A percentile compares a stretch with the other conserved stretches of the same genome.
phyloP scores from a whole-genome alignment of 2,329 filamentous ascomycete genomes.

The Penicillium sp. region DNA sequence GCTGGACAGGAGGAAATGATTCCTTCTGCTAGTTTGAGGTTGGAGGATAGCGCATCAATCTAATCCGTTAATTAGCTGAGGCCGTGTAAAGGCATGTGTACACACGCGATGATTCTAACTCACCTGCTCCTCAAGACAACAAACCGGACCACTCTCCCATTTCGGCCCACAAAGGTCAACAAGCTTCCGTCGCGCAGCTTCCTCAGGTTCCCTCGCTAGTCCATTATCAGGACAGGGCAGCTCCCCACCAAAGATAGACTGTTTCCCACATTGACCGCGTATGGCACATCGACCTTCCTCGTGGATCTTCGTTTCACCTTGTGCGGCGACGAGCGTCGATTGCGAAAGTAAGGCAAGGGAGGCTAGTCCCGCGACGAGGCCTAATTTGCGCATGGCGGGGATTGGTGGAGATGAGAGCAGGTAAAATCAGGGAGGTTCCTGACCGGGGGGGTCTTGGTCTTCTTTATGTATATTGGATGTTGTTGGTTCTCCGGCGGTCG shows the following conservation, averaged over 20 bases:
- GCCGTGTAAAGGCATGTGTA: too few species aligned
- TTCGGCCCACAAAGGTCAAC: constrained; percentile 84
- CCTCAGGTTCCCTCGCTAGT: constrained; percentile 73
- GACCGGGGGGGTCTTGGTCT: not conserved
- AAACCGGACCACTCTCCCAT: constrained; percentile 83
- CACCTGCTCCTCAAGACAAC: constrained; percentile 79
- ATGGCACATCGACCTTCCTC: constrained; percentile 89
- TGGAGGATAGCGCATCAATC: constrained; percentile 79
- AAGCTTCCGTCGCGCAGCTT: constrained; percentile 73
- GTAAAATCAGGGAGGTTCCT: not conserved
- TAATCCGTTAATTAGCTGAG: too few species aligned
- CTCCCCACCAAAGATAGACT: constrained; percentile 85
- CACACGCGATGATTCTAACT: too few species aligned
- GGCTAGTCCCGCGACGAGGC: constrained; percentile 30
- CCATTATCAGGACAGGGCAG: constrained; percentile 93
- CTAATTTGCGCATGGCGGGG: constrained; percentile 36
- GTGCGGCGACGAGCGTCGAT: constrained; percentile 29
- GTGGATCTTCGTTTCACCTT: constrained; percentile 61
- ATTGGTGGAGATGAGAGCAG: not conserved
- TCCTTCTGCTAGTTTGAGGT: constrained; percentile 82
- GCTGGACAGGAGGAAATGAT: constrained; percentile 94
- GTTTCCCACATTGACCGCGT: constrained; percentile 87
- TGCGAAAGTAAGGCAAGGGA: constrained; percentile 30
- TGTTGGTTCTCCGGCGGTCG: not conserved
- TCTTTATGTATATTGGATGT: not conserved